Evolutionary conservation across 2,329 filamentous ascomycete genomes (phyloP).

Genomic region (Ascosphaera apis): DNA sequence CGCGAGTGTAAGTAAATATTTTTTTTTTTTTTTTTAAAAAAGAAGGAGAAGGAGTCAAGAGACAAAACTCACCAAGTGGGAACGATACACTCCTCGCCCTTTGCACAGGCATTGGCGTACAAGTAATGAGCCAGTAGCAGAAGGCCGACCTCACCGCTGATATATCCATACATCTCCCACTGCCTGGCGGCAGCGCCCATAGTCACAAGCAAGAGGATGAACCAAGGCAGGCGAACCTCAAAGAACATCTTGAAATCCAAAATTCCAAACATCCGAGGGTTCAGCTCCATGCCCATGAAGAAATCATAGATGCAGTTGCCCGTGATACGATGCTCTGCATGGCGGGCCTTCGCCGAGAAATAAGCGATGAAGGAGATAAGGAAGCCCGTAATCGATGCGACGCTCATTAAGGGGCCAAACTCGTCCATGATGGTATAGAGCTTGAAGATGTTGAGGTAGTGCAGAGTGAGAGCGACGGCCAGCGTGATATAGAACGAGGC

Average conservation of each 20-base stretch:
- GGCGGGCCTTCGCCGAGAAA: slow-evolving; percentile 57
- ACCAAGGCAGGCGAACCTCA: slow-evolving; percentile 82
- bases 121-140: slow-evolving; percentile 75
- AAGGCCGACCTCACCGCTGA: slow-evolving; percentile 66
- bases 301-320: slow-evolving; percentile 63
- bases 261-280: slow-evolving; percentile 63
- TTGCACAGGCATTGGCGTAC: slow-evolving; percentile 78
- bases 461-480: slow-evolving; percentile 42
- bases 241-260: slow-evolving; percentile 93
- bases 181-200: slow-evolving; percentile 58
- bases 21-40: neutral
- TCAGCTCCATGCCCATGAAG: slow-evolving; percentile 75
- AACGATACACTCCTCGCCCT: slow-evolving; percentile 76
- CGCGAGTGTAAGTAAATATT: slow-evolving; percentile 4
- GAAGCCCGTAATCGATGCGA: slow-evolving; percentile 80
- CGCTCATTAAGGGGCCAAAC: slow-evolving; percentile 79
- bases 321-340: slow-evolving; percentile 79
- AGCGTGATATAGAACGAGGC: slow-evolving; percentile 76
- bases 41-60: too few species aligned
- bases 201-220: slow-evolving; percentile 59
- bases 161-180: slow-evolving; percentile 65
- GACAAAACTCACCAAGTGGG: slow-evolving; percentile 43
- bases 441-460: slow-evolving; percentile 65
- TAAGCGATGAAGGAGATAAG: slow-evolving; percentile 67
- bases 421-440: slow-evolving; percentile 85